phyloP scores from a whole-genome alignment of 1,139 yeast genomes.

The Meyerozyma sp. region DNA sequence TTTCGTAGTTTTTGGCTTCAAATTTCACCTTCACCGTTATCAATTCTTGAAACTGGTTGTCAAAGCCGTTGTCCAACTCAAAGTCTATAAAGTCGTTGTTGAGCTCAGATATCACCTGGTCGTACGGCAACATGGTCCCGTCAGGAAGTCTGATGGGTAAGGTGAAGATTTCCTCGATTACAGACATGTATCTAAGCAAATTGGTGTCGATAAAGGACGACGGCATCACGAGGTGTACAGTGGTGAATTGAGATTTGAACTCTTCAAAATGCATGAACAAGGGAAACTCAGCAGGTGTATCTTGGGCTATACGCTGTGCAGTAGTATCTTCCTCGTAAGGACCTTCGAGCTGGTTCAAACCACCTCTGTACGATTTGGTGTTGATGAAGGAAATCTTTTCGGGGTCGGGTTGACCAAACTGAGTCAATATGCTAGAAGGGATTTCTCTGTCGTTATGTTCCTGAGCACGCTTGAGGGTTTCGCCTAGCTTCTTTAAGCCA shows the following conservation, averaged over 20 bases:
- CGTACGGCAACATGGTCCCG: slow-evolving; percentile 58
- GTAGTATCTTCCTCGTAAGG: slow-evolving; percentile 19
- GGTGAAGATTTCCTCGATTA: slow-evolving; percentile 61
- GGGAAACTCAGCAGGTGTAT: slow-evolving; percentile 52
- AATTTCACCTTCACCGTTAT: slow-evolving; percentile 59
- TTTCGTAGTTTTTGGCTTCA: slow-evolving; percentile 54
- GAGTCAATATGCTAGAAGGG: slow-evolving; percentile 58
- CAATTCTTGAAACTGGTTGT: slow-evolving; percentile 60
- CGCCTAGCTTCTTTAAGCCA: slow-evolving; percentile 52
- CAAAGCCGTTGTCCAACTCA: slow-evolving; percentile 52
- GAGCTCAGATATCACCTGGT: slow-evolving; percentile 66
- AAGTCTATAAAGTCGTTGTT: slow-evolving; percentile 69
- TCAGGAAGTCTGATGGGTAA: slow-evolving; percentile 61
- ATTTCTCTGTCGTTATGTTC: slow-evolving; percentile 65
- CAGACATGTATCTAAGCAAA: slow-evolving; percentile 60
- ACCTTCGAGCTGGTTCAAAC: slow-evolving; percentile 17
- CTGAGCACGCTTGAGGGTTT: slow-evolving; percentile 57
- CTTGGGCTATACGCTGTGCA: slow-evolving; percentile 23
- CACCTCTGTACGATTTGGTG: slow-evolving; percentile 58
- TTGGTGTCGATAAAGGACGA: slow-evolving; percentile 54
- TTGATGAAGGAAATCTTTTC: slow-evolving; percentile 66
- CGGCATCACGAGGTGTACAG: slow-evolving; percentile 62
- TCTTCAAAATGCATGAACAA: slow-evolving; percentile 75
- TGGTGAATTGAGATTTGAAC: slow-evolving; percentile 73
- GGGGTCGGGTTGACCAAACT: slow-evolving; percentile 72